Conservation (phyloP, 306 rosid species). For the Spatholobus suberectus region DNA sequence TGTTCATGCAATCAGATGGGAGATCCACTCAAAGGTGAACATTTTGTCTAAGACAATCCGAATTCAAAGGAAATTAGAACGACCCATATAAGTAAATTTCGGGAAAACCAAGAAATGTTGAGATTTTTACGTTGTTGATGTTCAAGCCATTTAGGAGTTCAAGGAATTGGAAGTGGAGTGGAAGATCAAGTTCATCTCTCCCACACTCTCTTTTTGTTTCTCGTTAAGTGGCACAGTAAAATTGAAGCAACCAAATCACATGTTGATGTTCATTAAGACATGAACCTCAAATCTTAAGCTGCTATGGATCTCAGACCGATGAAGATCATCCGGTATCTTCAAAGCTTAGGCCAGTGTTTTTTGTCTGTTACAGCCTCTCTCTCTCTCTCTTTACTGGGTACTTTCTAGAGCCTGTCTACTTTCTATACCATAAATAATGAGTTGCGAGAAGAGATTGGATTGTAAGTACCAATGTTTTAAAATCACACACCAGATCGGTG, state of each 20-base stretch:
- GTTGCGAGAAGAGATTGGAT: no score
- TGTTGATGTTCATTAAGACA: conserved; percentile 23
- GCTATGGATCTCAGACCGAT: conserved; percentile 43
- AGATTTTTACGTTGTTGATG: neutral
- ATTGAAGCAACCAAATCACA: conserved; percentile 14
- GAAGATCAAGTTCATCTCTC: conserved; percentile 25
- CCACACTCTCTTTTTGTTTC: neutral
- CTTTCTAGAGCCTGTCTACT: neutral
- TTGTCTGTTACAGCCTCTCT: no score
- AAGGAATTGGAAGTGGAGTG: neutral
- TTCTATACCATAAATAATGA: neutral
- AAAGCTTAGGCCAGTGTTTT: neutral
- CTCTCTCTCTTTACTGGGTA: neutral
- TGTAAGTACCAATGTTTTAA: no score
- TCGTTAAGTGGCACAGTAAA: conserved; percentile 18
- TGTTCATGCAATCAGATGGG: no score
- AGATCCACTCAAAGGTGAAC: neutral
- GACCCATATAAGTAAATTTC: neutral
- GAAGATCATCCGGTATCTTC: neutral
- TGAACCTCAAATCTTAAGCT: conserved; percentile 29
- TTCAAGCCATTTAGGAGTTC: neutral
- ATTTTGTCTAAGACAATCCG: no score
- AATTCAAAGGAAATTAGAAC: neutral
- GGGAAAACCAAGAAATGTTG: neutral
- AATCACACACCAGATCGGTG: neutral